Conservation (phyloP, 345 rosid species). For the Alliaria petiolata region DNA sequence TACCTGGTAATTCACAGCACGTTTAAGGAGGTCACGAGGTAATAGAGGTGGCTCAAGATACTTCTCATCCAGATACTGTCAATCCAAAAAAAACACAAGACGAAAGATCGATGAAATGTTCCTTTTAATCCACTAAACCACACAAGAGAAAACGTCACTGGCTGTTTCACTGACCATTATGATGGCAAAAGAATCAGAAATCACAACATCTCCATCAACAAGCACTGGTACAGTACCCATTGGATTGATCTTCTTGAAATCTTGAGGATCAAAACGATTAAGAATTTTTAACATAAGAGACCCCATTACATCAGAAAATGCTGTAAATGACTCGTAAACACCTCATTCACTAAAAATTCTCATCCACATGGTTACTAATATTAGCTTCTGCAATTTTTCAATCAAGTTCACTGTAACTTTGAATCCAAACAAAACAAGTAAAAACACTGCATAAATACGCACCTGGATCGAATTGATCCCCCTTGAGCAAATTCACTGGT, state of each 20-base stretch:
- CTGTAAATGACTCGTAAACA: too few relatives aligned
- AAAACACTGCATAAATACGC: not conserved
- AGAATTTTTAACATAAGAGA: not conserved
- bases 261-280: constrained; percentile 35
- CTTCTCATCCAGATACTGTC: constrained; percentile 80
- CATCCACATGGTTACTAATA: not conserved
- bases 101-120: not conserved
- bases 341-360: too few relatives aligned
- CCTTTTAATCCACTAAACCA: not conserved
- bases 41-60: constrained; percentile 67
- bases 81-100: too few relatives aligned
- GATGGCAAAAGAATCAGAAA: constrained; percentile 80
- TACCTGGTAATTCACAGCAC: constrained; percentile 73
- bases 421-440: not conserved
- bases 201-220: constrained; percentile 62
- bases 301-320: not conserved
- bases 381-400: not conserved
- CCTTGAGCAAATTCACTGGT: constrained; percentile 52
- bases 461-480: constrained; percentile 71
- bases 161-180: constrained; percentile 24
- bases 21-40: constrained; percentile 57
- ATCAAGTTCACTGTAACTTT: not conserved
- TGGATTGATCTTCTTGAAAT: constrained; percentile 69
- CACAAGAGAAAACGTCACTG: too few relatives aligned
- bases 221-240: constrained; percentile 71